Percentiles rank a stretch among this genome's conserved stretches.
Evolutionary conservation across 805 yeast species (phyloP).

Genomic region (Saturnispora saitoi): DNA sequence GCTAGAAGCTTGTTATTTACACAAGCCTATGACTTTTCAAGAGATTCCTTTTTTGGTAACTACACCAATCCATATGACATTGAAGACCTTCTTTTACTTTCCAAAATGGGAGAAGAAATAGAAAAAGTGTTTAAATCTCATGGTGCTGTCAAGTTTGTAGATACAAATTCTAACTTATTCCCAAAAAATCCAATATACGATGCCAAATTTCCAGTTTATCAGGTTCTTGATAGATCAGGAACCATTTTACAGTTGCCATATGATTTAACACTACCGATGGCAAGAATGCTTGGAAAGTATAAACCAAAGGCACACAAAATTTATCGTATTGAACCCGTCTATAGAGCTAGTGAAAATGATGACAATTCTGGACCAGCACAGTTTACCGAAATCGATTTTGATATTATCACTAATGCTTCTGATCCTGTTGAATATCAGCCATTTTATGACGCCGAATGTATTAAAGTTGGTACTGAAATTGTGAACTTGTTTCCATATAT

Average conservation of each 20-base stretch:
- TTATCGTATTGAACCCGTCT: constrained; percentile 74
- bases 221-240: constrained; percentile 79
- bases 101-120: constrained; percentile 53
- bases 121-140: constrained; percentile 61
- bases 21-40: constrained; percentile 77
- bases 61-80: constrained; percentile 19
- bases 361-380: constrained; percentile 66
- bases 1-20: constrained; percentile 80
- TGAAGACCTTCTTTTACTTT: constrained; percentile 47
- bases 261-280: constrained; percentile 85
- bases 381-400: constrained; percentile 81
- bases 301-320: constrained; percentile 48
- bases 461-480: constrained; percentile 74
- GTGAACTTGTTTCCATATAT: constrained; percentile 60
- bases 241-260: constrained; percentile 82
- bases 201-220: constrained; percentile 58
- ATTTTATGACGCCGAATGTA: constrained; percentile 78
- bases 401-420: constrained; percentile 45
- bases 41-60: constrained; percentile 74
- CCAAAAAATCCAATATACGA: constrained; percentile 73
- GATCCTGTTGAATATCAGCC: constrained; percentile 30
- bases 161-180: constrained; percentile 58
- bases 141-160: constrained; percentile 69
- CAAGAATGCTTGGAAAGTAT: constrained; percentile 68
- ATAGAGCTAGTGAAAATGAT: constrained; percentile 50